Conservation (phyloP, 805 yeast genomes). For the Aciculoconidium aculeatum region DNA sequence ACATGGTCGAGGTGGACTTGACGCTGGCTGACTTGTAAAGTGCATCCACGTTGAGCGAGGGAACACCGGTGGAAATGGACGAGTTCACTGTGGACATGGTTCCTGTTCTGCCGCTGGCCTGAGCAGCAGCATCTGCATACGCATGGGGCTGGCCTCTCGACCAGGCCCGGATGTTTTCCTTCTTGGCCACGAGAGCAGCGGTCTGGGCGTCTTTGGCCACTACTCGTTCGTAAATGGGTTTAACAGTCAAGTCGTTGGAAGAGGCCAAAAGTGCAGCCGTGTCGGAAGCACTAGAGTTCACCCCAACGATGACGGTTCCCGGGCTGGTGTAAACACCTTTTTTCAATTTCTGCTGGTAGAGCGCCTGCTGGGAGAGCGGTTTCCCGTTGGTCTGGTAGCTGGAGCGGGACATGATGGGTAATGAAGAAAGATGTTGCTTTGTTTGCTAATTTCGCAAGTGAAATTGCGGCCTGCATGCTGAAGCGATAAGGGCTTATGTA, state of each 20-base stretch:
- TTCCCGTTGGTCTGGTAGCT: slow-evolving; percentile 66
- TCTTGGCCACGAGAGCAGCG: slow-evolving; percentile 48
- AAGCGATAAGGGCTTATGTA: too few relatives aligned
- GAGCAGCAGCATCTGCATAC: slow-evolving; percentile 46
- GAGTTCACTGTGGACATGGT: slow-evolving; percentile 10
- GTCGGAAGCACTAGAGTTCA: slow-evolving; percentile 61
- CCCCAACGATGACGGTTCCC: slow-evolving; percentile 49
- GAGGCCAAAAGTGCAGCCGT: slow-evolving; percentile 76
- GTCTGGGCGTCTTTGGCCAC: slow-evolving; percentile 59
- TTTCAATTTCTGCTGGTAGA: slow-evolving; percentile 66
- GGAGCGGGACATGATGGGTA: slow-evolving; percentile 26
- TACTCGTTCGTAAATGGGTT: slow-evolving; percentile 55
- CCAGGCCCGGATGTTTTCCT: slow-evolving; percentile 44
- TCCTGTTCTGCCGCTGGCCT: slow-evolving; percentile 18
- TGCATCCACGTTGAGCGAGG: slow-evolving; percentile 23
- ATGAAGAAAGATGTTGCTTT: slow-evolving; percentile 1
- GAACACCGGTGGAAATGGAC: slow-evolving; percentile 21
- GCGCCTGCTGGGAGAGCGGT: slow-evolving; percentile 68
- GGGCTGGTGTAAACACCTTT: slow-evolving; percentile 59
- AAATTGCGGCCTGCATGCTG: too few relatives aligned
- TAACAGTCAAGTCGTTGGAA: slow-evolving; percentile 55
- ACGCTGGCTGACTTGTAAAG: slow-evolving; percentile 29
- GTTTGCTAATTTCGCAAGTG: too few relatives aligned
- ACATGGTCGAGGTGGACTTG: slow-evolving; percentile 41
- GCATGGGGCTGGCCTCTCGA: slow-evolving; percentile 40